phyloP scores from a whole-genome alignment of 2,329 filamentous ascomycete species.

The Magnaporthiopsis incrustans region DNA sequence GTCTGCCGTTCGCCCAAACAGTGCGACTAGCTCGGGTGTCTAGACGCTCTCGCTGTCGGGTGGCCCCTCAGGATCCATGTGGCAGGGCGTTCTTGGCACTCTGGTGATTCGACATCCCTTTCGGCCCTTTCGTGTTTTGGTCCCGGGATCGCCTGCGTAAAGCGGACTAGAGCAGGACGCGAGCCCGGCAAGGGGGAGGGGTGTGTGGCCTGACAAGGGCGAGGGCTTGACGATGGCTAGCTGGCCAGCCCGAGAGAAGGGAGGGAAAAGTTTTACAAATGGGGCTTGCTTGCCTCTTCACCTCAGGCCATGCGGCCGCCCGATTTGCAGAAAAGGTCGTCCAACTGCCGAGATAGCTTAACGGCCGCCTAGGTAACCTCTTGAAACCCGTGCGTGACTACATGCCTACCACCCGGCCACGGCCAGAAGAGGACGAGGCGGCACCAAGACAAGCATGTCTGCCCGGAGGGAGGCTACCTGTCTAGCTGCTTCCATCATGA shows the following conservation, averaged over 20 bases:
- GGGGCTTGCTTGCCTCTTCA: not conserved
- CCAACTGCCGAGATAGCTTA: not conserved
- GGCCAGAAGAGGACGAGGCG: not conserved
- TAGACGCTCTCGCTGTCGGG: not conserved
- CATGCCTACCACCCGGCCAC: not conserved
- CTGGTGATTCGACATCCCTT: not conserved
- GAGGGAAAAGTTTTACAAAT: not conserved
- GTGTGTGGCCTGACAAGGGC: not conserved
- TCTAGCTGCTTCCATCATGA: not conserved
- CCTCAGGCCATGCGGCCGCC: not conserved
- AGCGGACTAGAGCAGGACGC: not conserved
- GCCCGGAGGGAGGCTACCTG: not conserved
- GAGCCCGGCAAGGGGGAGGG: not conserved
- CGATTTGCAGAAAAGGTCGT: not conserved
- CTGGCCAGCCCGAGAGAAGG: not conserved
- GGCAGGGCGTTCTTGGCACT: not conserved
- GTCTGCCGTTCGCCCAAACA: not conserved
- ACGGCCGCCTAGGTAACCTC: not conserved
- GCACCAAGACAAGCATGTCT: not conserved
- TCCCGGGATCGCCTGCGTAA: not conserved
- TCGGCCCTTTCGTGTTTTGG: not conserved
- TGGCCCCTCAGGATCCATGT: not conserved
- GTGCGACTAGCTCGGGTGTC: not conserved
- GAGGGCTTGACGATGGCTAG: not conserved
- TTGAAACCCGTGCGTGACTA: not conserved